Evolutionary conservation across 2,329 filamentous ascomycete genomes (phyloP).

Genomic region (Metarhizium robertsii): DNA sequence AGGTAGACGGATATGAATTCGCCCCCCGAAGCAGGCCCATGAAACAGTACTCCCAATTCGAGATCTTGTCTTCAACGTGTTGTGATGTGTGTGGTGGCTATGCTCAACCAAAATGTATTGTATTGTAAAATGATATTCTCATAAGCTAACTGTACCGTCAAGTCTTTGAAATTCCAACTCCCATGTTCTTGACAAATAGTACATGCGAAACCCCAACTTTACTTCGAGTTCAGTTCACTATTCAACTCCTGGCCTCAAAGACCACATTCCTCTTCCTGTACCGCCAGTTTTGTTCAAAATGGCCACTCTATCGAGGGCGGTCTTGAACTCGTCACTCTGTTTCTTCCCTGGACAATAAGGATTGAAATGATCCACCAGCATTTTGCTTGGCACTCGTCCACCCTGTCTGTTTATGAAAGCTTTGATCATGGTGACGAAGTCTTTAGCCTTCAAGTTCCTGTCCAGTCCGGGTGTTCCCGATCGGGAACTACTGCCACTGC

Average conservation of each 20-base stretch:
- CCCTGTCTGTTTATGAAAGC: constrained; percentile 71
- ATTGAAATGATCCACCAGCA: constrained; percentile 86
- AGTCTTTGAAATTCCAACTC: neutral
- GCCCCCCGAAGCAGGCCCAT: constrained; percentile 34
- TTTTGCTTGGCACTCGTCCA: constrained; percentile 71
- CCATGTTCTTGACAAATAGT: neutral
- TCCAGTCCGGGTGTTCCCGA: constrained; percentile 32
- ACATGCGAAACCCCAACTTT: neutral
- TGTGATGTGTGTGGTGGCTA: neutral
- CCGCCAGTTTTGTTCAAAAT: constrained; percentile 52
- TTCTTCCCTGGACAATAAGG: constrained; percentile 57
- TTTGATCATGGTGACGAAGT: constrained; percentile 65
- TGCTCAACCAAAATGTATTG: neutral
- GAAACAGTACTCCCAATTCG: constrained; percentile 26
- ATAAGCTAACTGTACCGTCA: neutral
- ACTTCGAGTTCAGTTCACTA: constrained; percentile 5
- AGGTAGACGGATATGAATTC: constrained; percentile 34
- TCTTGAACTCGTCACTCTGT: constrained; percentile 71
- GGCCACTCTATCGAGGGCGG: constrained; percentile 69
- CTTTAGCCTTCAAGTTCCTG: constrained; percentile 39
- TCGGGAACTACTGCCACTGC: constrained; percentile 34
- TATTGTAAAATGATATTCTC: neutral
- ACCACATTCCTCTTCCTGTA: constrained; percentile 45
- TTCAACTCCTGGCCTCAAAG: constrained; percentile 28
- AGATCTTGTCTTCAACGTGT: neutral